A percentile compares a stretch with the other conserved stretches of the same genome.
Conservation (phyloP, 257 asterid genomes). For the Solanum stenotomum region DNA sequence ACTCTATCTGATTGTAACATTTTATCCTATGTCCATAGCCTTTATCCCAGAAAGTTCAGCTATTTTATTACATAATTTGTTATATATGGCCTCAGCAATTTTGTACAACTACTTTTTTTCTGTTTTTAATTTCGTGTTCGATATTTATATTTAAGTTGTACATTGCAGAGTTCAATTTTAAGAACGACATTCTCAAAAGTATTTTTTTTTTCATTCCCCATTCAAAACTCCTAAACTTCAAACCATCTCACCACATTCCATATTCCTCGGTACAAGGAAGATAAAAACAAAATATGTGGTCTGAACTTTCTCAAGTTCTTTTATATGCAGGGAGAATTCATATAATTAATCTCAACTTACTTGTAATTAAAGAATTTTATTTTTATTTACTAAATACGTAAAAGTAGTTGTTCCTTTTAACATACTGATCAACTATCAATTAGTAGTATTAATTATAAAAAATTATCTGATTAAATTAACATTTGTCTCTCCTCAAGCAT, state of each 20-base stretch:
- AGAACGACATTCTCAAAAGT: background rate
- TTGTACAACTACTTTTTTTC: background rate
- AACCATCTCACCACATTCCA: background rate
- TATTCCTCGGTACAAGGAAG: background rate
- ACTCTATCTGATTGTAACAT: background rate
- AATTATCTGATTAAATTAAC: no score
- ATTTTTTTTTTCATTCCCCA: no score
- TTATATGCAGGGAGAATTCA: background rate
- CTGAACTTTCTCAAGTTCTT: background rate
- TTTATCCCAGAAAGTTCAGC: background rate
- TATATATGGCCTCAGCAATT: background rate
- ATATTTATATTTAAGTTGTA: background rate
- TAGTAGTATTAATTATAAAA: no score
- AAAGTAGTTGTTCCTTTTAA: no score
- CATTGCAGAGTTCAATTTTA: background rate
- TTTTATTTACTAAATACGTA: no score
- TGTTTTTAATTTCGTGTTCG: background rate
- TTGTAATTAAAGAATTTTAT: background rate
- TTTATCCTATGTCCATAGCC: slow-evolving; percentile 2
- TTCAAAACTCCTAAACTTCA: background rate
- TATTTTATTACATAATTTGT: slow-evolving; percentile 7
- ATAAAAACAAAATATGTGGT: background rate
- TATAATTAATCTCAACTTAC: background rate
- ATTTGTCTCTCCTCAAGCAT: no score
- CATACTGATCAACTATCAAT: no score